A percentile compares a stretch with the other conserved stretches of the same genome.
phyloP scores from a whole-genome alignment of 495 filamentous ascomycete genomes.

The Immersiella caudata region DNA sequence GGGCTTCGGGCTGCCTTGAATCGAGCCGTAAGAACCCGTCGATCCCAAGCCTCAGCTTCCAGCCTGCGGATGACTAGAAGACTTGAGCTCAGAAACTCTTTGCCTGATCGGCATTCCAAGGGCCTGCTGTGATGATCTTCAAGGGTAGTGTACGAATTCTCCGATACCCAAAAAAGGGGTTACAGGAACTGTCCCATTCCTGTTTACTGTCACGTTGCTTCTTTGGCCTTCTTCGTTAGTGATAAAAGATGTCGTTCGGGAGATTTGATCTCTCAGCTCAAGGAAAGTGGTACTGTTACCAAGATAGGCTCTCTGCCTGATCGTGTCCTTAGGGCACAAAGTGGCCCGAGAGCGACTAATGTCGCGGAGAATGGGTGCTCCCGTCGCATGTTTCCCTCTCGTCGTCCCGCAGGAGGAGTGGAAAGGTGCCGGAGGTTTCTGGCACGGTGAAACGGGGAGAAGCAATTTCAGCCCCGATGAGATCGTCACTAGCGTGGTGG shows the following conservation, averaged over 20 bases:
- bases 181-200: background rate
- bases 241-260: background rate
- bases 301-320: background rate
- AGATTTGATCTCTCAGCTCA: background rate
- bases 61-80: background rate
- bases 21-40: background rate
- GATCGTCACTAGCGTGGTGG: no score
- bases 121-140: background rate
- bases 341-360: background rate
- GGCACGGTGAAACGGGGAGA: background rate
- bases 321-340: background rate
- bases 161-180: background rate
- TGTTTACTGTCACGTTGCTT: no score
- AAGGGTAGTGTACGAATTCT: slow-evolving; percentile 3
- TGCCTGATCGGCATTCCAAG: slow-evolving; percentile 15
- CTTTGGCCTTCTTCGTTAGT: no score
- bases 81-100: background rate
- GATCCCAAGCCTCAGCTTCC: slow-evolving; percentile 3
- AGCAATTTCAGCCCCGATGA: background rate
- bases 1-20: background rate
- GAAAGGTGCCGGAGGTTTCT: background rate
- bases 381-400: background rate
- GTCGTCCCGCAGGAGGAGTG: background rate
- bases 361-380: background rate
- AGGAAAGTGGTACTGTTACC: background rate